Conservation (phyloP, 352 stramenopile species). For the Phytophthora pini region DNA sequence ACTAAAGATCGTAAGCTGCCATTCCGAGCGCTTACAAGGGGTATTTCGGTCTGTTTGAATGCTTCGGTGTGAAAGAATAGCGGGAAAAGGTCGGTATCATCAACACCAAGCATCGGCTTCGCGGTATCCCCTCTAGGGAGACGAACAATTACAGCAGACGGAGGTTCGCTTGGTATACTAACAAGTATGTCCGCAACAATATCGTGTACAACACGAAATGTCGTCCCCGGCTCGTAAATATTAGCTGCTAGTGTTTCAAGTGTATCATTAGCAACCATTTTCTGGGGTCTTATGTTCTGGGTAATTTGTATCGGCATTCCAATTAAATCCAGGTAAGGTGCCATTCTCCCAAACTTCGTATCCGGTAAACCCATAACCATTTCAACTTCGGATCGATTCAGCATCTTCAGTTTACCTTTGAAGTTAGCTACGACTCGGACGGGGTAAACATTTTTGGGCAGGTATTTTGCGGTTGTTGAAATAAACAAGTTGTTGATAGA, state of each 20-base stretch:
- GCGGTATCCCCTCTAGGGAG: background rate
- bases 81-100: background rate
- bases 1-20: background rate
- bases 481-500: constrained; percentile 3
- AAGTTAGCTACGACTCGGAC: background rate
- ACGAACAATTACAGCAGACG: background rate
- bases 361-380: background rate
- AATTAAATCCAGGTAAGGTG: background rate
- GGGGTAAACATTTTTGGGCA: background rate
- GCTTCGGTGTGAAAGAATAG: background rate
- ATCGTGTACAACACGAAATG: background rate
- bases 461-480: background rate
- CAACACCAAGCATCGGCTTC: background rate
- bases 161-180: background rate
- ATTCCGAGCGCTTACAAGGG: background rate
- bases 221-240: background rate
- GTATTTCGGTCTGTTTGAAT: background rate
- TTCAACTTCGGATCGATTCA: background rate
- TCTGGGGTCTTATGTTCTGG: background rate
- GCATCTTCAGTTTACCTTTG: background rate
- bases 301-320: background rate
- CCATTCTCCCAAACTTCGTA: background rate
- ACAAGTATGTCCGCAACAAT: background rate
- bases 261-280: background rate
- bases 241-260: background rate